phyloP scores from a whole-genome alignment of 1,139 yeast genomes.

The Protomyces arabidopsidicola region DNA sequence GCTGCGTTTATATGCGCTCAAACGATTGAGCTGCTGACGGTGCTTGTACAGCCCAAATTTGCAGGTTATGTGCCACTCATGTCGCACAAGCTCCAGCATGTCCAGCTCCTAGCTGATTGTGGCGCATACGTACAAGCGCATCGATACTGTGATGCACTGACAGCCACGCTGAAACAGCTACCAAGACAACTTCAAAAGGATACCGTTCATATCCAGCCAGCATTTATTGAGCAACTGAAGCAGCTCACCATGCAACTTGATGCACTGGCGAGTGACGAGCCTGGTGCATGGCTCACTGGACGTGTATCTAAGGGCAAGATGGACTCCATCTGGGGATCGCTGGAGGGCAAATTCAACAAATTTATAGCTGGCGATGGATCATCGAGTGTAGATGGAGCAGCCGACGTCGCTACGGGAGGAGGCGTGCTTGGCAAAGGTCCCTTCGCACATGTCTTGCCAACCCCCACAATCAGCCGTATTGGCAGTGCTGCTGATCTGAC shows the following conservation, averaged over 20 bases:
- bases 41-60: conserved; percentile 37
- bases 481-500: conserved; percentile 11
- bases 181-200: conserved; percentile 39
- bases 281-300: conserved; percentile 57
- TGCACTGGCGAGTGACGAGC: conserved; percentile 36
- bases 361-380: conserved; percentile 76
- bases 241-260: conserved; percentile 36
- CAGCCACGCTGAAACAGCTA: conserved; percentile 39
- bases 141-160: conserved; percentile 53
- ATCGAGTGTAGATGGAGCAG: background rate
- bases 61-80: conserved; percentile 51
- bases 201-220: conserved; percentile 38
- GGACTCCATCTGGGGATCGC: conserved; percentile 81
- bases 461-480: conserved; percentile 19
- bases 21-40: conserved; percentile 18
- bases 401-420: conserved; percentile 29
- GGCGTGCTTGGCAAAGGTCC: conserved; percentile 36
- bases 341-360: conserved; percentile 72
- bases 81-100: conserved; percentile 57
- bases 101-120: conserved; percentile 58
- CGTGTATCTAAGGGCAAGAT: conserved; percentile 70
- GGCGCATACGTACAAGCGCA: conserved; percentile 58
- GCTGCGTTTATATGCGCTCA: background rate
- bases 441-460: conserved; percentile 29
- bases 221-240: conserved; percentile 43